These are phyloP conservation scores for Fusarium pseudonygamai DNA, from an alignment of 2,329 filamentous ascomycete genomes.

Conservation along the genomic window DNA sequence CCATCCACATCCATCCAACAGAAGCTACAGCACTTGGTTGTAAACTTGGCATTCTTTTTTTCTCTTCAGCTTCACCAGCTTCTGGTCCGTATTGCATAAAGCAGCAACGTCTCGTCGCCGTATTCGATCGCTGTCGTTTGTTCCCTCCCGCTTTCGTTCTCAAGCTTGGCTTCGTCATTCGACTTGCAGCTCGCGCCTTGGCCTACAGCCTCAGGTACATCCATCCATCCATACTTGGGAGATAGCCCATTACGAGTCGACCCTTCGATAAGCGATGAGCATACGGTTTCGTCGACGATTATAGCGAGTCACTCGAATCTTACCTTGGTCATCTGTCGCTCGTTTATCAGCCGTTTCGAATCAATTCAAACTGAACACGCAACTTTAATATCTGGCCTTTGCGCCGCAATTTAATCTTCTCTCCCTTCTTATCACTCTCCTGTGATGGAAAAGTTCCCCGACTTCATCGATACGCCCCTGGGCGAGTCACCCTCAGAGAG, in stretches of 20 bases:
- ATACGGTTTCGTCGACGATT: conserved; percentile 2
- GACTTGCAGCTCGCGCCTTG: conserved; percentile 23
- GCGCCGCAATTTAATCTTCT: not conserved
- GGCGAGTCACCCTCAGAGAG: conserved; percentile 43
- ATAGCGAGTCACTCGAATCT: not conserved
- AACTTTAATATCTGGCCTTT: conserved; percentile 5
- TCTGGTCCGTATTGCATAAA: not conserved
- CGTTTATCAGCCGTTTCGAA: conserved; percentile 14
- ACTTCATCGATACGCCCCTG: conserved; percentile 57
- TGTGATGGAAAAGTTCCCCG: conserved; percentile 67
- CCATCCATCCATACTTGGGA: not conserved
- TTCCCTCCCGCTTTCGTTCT: not conserved
- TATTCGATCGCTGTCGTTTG: not conserved
- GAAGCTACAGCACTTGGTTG: conserved; percentile 14
- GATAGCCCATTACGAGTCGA: conserved; percentile 15
- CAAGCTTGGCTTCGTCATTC: conserved; percentile 15
- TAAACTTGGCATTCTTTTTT: conserved; percentile 23
- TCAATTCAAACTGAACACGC: not conserved
- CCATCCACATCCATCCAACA: conserved; percentile 12
- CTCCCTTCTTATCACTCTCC: conserved; percentile 4
- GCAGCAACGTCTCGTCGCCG: not conserved
- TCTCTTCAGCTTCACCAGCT: not conserved
- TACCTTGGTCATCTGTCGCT: conserved; percentile 25
- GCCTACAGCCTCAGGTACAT: conserved; percentile 4
- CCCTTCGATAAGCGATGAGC: conserved; percentile 35